Evolutionary conservation across 495 filamentous ascomycete species (phyloP).

Genomic region (Aspergillus ellipticus): DNA sequence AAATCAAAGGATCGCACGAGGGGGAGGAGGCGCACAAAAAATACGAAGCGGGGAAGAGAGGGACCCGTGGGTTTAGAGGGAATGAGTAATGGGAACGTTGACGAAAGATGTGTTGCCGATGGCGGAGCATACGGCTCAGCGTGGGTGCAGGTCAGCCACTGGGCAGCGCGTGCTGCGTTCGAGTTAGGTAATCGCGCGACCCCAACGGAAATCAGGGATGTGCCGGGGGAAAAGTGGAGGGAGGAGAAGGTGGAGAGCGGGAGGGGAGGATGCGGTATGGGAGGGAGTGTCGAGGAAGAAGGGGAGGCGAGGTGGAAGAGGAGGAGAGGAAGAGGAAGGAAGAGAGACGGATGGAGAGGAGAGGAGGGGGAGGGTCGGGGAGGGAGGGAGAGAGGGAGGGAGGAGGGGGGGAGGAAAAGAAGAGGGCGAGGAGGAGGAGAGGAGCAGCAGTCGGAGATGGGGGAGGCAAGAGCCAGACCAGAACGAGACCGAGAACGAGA

Average conservation of each 20-base stretch:
- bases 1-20: constrained; percentile 5
- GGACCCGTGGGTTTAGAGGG: constrained; percentile 1
- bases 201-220: constrained; percentile 6
- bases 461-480: background rate
- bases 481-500: background rate
- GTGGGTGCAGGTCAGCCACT: constrained; percentile 21
- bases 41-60: constrained; percentile 14
- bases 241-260: background rate
- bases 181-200: constrained; percentile 17
- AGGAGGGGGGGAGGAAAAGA: constrained; percentile 3
- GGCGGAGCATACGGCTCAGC: constrained; percentile 24
- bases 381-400: constrained; percentile 16
- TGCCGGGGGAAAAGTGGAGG: constrained; percentile 11
- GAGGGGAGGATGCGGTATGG: constrained; percentile 12
- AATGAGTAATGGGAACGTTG: constrained; percentile 22
- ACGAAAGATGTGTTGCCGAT: constrained; percentile 22
- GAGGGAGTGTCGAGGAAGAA: constrained; percentile 13
- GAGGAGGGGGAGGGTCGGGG: constrained; percentile 14
- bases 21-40: constrained; percentile 12
- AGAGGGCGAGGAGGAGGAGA: constrained; percentile 16
- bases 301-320: constrained; percentile 9
- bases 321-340: constrained; percentile 14
- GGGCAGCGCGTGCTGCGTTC: constrained; percentile 11
- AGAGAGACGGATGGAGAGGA: constrained; percentile 14
- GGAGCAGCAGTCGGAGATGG: background rate